Conservation (phyloP, 768 basidiomycete species). For the Pleurotus pulmonarius region DNA sequence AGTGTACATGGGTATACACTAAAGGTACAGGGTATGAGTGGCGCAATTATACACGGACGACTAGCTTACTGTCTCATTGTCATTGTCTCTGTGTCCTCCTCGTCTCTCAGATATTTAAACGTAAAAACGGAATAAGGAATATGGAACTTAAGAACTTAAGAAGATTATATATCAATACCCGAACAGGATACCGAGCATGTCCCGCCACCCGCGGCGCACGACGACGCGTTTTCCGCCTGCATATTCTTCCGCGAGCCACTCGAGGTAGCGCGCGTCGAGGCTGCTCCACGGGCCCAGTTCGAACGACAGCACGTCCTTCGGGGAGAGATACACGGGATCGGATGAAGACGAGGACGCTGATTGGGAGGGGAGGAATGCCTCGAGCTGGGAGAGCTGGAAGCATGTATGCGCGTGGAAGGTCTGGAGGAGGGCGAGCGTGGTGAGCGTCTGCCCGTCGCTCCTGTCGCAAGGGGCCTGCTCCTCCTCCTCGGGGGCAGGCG, state of each 20-base stretch:
- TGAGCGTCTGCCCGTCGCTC: slow-evolving; percentile 32
- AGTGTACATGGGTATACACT: too few relatives aligned
- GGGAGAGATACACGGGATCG: slow-evolving; percentile 41
- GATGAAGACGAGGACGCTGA: slow-evolving; percentile 10
- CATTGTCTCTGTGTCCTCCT: too few relatives aligned
- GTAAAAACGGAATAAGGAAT: too few relatives aligned
- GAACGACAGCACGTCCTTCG: slow-evolving; percentile 63
- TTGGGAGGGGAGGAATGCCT: slow-evolving; percentile 25
- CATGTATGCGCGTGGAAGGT: slow-evolving; percentile 65
- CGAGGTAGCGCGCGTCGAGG: slow-evolving; percentile 69
- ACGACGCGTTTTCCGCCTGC: slow-evolving; percentile 39
- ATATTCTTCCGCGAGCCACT: slow-evolving; percentile 74
- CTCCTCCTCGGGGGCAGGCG: slow-evolving; percentile 16
- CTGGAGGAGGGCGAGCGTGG: slow-evolving; percentile 59
- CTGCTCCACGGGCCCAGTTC: slow-evolving; percentile 73
- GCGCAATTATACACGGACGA: too few relatives aligned
- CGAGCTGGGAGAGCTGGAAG: slow-evolving; percentile 51
- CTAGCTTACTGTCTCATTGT: too few relatives aligned
- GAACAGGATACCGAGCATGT: slow-evolving; percentile 42
- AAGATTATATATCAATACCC: slow-evolving; percentile 23
- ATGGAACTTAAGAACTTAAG: too few relatives aligned
- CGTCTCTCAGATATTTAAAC: too few relatives aligned
- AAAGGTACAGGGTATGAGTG: too few relatives aligned
- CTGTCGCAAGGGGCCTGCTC: slow-evolving; percentile 18
- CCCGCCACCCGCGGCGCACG: slow-evolving; percentile 48